Conservation (phyloP, 2,329 filamentous ascomycete genomes). For the Lecanicillium sp. region DNA sequence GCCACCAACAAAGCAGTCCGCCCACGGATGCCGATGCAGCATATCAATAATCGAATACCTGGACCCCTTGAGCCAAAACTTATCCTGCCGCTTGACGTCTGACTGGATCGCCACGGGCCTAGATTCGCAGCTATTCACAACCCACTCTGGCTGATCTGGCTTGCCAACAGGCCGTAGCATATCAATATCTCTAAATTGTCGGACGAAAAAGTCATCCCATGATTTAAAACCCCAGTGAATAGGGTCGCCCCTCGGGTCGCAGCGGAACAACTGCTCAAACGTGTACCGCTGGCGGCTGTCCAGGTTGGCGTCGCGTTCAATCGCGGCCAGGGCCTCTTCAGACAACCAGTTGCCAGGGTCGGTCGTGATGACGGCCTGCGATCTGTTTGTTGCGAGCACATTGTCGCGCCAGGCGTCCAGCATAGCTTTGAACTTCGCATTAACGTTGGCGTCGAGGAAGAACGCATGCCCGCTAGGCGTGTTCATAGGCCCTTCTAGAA, state of each 20-base stretch:
- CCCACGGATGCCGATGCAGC: slow-evolving; percentile 44
- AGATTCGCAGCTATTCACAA: slow-evolving; percentile 58
- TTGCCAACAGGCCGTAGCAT: slow-evolving; percentile 46
- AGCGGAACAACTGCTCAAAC: slow-evolving; percentile 19
- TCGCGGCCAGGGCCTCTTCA: slow-evolving; percentile 12
- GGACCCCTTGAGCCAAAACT: slow-evolving; percentile 61
- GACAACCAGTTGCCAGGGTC: slow-evolving; percentile 18
- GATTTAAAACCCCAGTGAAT: slow-evolving; percentile 44
- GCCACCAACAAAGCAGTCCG: slow-evolving; percentile 48
- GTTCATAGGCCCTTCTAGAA: slow-evolving; percentile 55
- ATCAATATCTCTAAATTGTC: slow-evolving; percentile 38
- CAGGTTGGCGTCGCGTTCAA: slow-evolving; percentile 19
- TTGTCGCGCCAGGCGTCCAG: slow-evolving; percentile 37
- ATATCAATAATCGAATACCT: slow-evolving; percentile 57
- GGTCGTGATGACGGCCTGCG: slow-evolving; percentile 13
- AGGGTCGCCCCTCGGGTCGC: slow-evolving; percentile 15
- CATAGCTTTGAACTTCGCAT: slow-evolving; percentile 44
- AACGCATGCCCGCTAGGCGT: slow-evolving; percentile 47
- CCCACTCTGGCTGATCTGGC: slow-evolving; percentile 28
- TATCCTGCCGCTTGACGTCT: slow-evolving; percentile 45
- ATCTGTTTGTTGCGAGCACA: slow-evolving; percentile 23
- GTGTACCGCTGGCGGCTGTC: neutral
- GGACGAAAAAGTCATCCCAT: slow-evolving; percentile 61
- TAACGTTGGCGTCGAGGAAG: slow-evolving; percentile 48
- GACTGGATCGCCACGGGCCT: slow-evolving; percentile 42